Conservation (phyloP, 2,329 filamentous ascomycete species). For the Hymenoscyphus infarciens region DNA sequence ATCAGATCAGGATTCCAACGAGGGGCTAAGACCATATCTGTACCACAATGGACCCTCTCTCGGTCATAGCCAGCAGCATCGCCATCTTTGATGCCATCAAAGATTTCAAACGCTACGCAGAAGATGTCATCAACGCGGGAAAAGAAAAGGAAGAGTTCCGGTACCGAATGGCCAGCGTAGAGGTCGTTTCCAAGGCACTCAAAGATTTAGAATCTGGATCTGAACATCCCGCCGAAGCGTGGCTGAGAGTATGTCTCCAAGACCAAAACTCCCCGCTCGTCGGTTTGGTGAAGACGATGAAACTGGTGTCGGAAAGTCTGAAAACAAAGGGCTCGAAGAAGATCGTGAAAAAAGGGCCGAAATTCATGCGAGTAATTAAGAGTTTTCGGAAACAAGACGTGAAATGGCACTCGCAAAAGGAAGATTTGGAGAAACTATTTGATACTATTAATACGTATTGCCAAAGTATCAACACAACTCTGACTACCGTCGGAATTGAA, state of each 20-base stretch:
- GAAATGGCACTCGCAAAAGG: constrained; percentile 22
- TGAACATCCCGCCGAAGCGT: neutral
- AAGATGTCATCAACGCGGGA: constrained; percentile 18
- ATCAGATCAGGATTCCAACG: neutral
- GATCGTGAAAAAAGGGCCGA: neutral
- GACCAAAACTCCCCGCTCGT: neutral
- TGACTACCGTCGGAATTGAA: neutral
- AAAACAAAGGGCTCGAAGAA: constrained; percentile 5
- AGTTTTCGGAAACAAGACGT: constrained; percentile 9
- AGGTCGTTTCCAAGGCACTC: constrained; percentile 6
- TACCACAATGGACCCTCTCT: constrained; percentile 13
- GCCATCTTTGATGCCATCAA: constrained; percentile 19
- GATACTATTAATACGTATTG: neutral
- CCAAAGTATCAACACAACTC: neutral
- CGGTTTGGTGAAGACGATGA: constrained; percentile 4
- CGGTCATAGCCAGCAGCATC: constrained; percentile 15
- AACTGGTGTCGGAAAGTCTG: constrained; percentile 9
- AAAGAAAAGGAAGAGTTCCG: constrained; percentile 17
- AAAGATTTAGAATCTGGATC: neutral
- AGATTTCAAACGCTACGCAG: constrained; percentile 14
- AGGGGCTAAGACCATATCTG: neutral
- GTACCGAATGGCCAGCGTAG: constrained; percentile 13
- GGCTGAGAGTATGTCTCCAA: neutral
- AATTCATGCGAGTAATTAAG: constrained; percentile 9
- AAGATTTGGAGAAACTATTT: neutral